phyloP scores from a whole-genome alignment of 345 rosid genomes.

The Zanthoxylum bungeanum region DNA sequence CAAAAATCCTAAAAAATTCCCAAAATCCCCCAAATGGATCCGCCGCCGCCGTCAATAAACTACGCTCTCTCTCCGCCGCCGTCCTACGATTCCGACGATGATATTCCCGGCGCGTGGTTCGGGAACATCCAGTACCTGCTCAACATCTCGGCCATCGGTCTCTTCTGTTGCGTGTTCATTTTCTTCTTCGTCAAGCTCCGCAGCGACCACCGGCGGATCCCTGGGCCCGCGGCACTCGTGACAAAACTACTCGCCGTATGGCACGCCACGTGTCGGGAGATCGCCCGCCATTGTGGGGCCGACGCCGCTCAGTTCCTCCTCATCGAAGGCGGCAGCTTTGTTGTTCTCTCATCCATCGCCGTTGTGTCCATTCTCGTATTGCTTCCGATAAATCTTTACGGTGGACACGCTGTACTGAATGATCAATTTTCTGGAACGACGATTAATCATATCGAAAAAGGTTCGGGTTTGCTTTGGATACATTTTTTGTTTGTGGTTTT shows the following conservation, averaged over 20 bases:
- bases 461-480: slow-evolving; percentile 75
- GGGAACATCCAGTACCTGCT: slow-evolving; percentile 93
- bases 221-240: slow-evolving; percentile 65
- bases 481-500: slow-evolving; percentile 72
- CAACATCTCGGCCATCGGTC: slow-evolving; percentile 80
- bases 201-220: slow-evolving; percentile 88
- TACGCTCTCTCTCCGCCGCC: slow-evolving; percentile 43
- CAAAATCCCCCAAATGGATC: background rate
- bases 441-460: slow-evolving; percentile 75
- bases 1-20: background rate
- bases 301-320: slow-evolving; percentile 92
- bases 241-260: slow-evolving; percentile 93
- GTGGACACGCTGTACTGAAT: slow-evolving; percentile 62
- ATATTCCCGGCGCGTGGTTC: slow-evolving; percentile 65
- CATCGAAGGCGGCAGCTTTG: slow-evolving; percentile 89
- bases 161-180: slow-evolving; percentile 77
- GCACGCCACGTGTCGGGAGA: slow-evolving; percentile 88
- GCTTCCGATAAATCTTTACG: slow-evolving; percentile 78
- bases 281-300: slow-evolving; percentile 90
- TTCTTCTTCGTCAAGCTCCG: slow-evolving; percentile 92
- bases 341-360: slow-evolving; percentile 48
- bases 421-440: slow-evolving; percentile 92
- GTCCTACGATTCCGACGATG: slow-evolving; percentile 32
- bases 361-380: slow-evolving; percentile 54
- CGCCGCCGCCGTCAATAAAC: slow-evolving; percentile 23